Conservation (phyloP, 768 basidiomycete species). For the Leccinellum luteum region DNA sequence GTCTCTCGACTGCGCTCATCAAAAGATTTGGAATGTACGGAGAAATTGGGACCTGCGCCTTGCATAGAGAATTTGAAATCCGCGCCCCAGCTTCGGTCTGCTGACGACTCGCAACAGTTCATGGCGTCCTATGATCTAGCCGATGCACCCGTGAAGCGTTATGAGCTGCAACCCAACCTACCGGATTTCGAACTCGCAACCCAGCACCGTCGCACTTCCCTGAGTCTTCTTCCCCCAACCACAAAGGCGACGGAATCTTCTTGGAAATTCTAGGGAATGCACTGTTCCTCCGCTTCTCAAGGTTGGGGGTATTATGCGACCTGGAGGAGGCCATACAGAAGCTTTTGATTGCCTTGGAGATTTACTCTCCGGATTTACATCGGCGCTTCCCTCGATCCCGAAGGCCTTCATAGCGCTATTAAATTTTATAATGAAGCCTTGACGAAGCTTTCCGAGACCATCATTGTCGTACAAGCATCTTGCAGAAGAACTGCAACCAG, state of each 20-base stretch:
- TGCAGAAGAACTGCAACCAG: conserved; percentile 16
- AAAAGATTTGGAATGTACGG: conserved; percentile 19
- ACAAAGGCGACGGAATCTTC: conserved; percentile 12
- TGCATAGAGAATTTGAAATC: conserved; percentile 25
- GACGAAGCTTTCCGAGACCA: conserved; percentile 13
- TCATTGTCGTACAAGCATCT: conserved; percentile 11
- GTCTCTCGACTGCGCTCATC: conserved; percentile 23
- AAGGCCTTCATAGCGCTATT: conserved; percentile 25
- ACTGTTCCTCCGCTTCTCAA: conserved; percentile 23
- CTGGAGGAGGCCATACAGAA: conserved; percentile 29
- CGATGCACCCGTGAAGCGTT: conserved; percentile 25
- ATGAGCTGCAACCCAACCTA: conserved; percentile 17
- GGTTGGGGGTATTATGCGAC: conserved; percentile 9
- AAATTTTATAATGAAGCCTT: conserved; percentile 28
- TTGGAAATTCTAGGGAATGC: conserved; percentile 23
- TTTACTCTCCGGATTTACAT: conserved; percentile 9
- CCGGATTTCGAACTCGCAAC: conserved; percentile 30
- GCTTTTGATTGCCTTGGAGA: conserved; percentile 18
- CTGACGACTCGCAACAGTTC: conserved; percentile 13
- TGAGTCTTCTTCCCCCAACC: conserved; percentile 14
- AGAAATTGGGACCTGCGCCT: conserved; percentile 22
- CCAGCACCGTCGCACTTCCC: conserved; percentile 19
- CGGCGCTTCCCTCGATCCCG: conserved; percentile 17
- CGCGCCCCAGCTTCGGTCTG: conserved; percentile 17
- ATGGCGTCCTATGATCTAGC: conserved; percentile 25